Evolutionary conservation across 2,329 filamentous ascomycete species (phyloP).

Genomic region (Onygenales sp.): DNA sequence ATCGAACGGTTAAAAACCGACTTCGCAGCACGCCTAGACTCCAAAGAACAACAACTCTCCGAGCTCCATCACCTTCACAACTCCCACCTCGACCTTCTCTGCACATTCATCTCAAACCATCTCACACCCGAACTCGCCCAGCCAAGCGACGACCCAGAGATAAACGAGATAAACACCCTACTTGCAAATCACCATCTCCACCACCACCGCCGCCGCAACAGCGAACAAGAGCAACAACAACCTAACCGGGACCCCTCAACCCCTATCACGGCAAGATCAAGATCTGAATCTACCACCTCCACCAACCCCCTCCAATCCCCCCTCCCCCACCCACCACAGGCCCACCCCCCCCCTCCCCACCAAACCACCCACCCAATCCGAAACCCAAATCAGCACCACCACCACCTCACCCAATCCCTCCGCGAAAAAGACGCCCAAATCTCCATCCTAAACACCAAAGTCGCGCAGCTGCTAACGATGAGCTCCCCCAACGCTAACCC

Average conservation of each 20-base stretch:
- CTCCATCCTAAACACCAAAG: constrained; percentile 16
- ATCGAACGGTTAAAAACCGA: constrained; percentile 5
- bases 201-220: not conserved
- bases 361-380: too few species aligned
- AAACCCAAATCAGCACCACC: too few species aligned
- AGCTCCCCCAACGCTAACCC: constrained; percentile 4
- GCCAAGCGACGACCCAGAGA: not conserved
- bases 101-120: constrained; percentile 7
- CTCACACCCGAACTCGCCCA: not conserved
- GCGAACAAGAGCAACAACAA: not conserved
- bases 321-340: too few species aligned
- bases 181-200: not conserved
- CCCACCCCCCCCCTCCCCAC: too few species aligned
- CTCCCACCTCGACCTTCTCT: constrained; percentile 5
- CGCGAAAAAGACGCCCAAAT: constrained; percentile 19
- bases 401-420: constrained; percentile 14
- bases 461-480: constrained; percentile 14
- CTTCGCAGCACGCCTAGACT: constrained; percentile 6
- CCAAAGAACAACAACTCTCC: constrained; percentile 9
- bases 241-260: not conserved
- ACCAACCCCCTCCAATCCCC: too few species aligned
- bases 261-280: not conserved
- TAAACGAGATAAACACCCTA: constrained; percentile 1
- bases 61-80: constrained; percentile 7
- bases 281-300: too few species aligned